Base-by-base conservation (phyloP, 2,329 filamentous ascomycete genomes). In the Talaromyces sp. region DNA sequence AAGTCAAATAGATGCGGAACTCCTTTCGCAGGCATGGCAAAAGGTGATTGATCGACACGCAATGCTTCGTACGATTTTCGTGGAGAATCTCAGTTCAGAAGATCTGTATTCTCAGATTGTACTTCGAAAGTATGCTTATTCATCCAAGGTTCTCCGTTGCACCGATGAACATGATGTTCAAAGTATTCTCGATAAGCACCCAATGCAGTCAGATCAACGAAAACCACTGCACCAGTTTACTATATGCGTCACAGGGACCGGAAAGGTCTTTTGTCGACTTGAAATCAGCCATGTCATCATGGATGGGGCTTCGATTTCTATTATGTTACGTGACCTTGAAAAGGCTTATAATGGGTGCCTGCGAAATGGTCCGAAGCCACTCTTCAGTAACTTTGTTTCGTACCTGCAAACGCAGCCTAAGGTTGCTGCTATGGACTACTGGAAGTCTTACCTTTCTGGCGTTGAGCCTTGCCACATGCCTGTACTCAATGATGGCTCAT, bases 261-360 rank as follows among this genome's bases (percentile, higher is more conserved):
- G 61, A 68, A 67, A 58, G 75, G 78, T 74, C 68, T 74, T 45
- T 71, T 79, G 37, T 76, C 77, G 27, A 67, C 75, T 61, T 68
- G 69, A n/a, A 0, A 77, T 83, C 58, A 83, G 84, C 65, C 83
- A 85, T 66, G 82, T 80, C 13, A 73, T 84, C 5, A 84, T 84
- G 67, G 83, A 85, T 66, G 83, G 82, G n/a, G 79, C 77, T 77
- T 80, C 77, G 11, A 73, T 77, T 66, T 75, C 77, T 5, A 66
- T 78, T 1, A 74, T 79, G 33, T 71, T 79, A 2, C 70, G 77
- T 10, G 65, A 66, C 13, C 54, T 66, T 13, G 45, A 63, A 41
- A 52, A 13, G 33, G 61, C 81, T 2, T 85, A 85, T 58, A 73
- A 75, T n/a, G 75, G 76, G 10, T 74, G 76, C n/a, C 68, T 82